phyloP scores from a whole-genome alignment of 441 rosid species.

The Isatis lusitanica region DNA sequence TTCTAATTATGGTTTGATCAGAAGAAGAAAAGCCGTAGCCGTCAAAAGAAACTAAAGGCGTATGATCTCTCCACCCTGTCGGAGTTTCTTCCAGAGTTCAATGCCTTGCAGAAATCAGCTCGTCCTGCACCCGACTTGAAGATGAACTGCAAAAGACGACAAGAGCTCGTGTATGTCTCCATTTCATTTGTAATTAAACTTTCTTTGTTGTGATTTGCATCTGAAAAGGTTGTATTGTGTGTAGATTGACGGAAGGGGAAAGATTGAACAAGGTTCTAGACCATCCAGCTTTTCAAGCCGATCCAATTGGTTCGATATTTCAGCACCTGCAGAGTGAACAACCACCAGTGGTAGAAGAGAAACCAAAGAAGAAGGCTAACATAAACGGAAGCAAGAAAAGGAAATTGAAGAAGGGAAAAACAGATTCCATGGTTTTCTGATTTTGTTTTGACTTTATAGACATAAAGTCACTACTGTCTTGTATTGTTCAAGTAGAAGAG shows the following conservation, averaged over 20 bases:
- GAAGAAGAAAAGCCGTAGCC: conserved; percentile 58
- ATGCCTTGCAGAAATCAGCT: conserved; percentile 39
- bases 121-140: conserved; percentile 45
- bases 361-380: conserved; percentile 51
- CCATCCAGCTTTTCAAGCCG: conserved; percentile 66
- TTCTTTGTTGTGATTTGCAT: neutral
- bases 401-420: conserved; percentile 44
- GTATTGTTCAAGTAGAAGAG: neutral
- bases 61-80: conserved; percentile 67
- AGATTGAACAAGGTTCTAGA: conserved; percentile 60
- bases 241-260: conserved; percentile 71
- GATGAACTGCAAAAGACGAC: conserved; percentile 71
- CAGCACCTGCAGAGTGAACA: conserved; percentile 70
- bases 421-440: conserved; percentile 54
- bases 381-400: conserved; percentile 55
- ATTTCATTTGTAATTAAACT: neutral
- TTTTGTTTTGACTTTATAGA: neutral
- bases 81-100: conserved; percentile 74
- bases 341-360: conserved; percentile 51
- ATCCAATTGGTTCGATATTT: conserved; percentile 72
- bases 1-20: conserved; percentile 28
- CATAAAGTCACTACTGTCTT: neutral
- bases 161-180: conserved; percentile 54
- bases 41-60: conserved; percentile 70
- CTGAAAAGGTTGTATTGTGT: conserved; percentile 8